Conservation (phyloP, 2,329 filamentous ascomycete species). For the Chaetomium sp. region DNA sequence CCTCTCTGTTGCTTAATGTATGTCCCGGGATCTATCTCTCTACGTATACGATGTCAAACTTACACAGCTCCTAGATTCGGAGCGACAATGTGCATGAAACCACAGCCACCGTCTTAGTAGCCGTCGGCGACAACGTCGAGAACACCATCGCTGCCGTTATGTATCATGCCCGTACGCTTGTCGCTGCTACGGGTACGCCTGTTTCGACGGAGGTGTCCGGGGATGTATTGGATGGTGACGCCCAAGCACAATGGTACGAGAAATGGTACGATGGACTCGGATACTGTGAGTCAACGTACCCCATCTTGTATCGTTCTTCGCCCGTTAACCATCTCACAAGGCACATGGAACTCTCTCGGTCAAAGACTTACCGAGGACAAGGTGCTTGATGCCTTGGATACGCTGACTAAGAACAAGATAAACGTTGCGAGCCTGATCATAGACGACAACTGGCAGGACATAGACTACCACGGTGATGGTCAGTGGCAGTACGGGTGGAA, state of each 20-base stretch:
- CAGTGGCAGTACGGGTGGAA: constrained; percentile 62
- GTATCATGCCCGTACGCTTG: constrained; percentile 73
- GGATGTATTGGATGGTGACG: constrained; percentile 40
- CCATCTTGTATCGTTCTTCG: neutral
- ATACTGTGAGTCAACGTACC: constrained; percentile 56
- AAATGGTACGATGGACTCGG: constrained; percentile 90
- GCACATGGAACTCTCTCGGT: constrained; percentile 90
- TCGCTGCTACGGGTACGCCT: constrained; percentile 39
- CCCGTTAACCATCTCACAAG: constrained; percentile 30
- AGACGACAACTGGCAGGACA: constrained; percentile 92
- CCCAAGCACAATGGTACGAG: constrained; percentile 64
- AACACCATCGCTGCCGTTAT: constrained; percentile 71
- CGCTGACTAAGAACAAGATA: constrained; percentile 64
- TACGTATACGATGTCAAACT: neutral
- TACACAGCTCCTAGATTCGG: constrained; percentile 36
- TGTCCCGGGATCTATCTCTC: constrained; percentile 24
- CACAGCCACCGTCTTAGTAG: constrained; percentile 58
- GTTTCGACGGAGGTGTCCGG: constrained; percentile 41
- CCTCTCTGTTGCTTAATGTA: constrained; percentile 60
- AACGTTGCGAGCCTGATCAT: constrained; percentile 83
- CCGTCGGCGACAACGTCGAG: constrained; percentile 67
- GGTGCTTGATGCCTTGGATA: constrained; percentile 67
- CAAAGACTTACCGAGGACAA: constrained; percentile 76
- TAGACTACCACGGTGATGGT: constrained; percentile 47
- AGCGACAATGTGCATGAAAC: constrained; percentile 59